Evolutionary conservation across 2,329 filamentous ascomycete species (phyloP), one percentile per base, ranked within the genome.

Genomic region (Fusarium poae): DNA sequence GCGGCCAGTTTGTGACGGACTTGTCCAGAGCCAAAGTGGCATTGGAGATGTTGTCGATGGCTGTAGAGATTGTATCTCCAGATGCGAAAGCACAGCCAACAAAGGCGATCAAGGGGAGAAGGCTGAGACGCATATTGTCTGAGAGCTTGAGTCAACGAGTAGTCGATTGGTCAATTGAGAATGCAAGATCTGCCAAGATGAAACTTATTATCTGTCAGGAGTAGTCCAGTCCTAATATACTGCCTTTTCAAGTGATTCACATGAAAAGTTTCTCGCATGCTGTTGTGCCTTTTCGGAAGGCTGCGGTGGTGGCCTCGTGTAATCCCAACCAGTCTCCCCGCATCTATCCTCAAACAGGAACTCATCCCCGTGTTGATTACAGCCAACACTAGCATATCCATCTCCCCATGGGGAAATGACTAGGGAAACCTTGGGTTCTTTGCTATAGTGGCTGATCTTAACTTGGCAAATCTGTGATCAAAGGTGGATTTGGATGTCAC

Each of bases 1-100:
- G 81, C 10, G 76, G 65, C 81, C 81, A 84, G 20, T 59, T 46
- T 20, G 73, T 46, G 20, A 84, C 77, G 34, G 74, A 75, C 40
- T 65, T 56, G 61, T 79, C 76, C 50, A 83, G 77, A 30, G 68
- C 70, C 35, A 72, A 51, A 20, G 80, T 80, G 20, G 76, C 67
- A 48, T 71, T 48, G 57, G 74, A 65, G 68, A 84, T 79, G 37
- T 68, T 72, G 43, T 73, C 64, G 53, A 83, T 76, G 64, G 81
- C 77, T 23, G 61, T 63, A 39, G 74, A 68, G 62, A 83, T 81
- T 35, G 76, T 59, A 42, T 74, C 72, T 46, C 76, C 78, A 57
- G 77, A 75, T 55, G 78, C 79, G 56, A 80, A 54, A 59, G 65
- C 72, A 27, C 65, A 71, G 57, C 67, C 52, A 43, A 63, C 62